Conservation (phyloP, 345 rosid species). For the Isatis tinctoria region DNA sequence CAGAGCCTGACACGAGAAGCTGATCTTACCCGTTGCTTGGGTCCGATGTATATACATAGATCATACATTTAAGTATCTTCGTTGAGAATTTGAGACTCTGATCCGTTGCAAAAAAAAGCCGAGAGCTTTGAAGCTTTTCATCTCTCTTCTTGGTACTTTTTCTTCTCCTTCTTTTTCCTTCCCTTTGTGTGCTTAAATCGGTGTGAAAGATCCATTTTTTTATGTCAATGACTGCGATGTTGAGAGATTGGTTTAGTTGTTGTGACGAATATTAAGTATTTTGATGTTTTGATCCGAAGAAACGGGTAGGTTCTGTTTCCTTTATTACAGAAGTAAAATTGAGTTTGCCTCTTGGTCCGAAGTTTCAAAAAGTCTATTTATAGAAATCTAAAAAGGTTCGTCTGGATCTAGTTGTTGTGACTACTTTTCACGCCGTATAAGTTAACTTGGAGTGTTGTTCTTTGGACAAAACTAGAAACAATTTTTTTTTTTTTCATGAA, state of each 20-base stretch:
- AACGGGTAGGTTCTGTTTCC: background rate
- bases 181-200: too few relatives aligned
- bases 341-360: too few relatives aligned
- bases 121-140: background rate
- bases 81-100: background rate
- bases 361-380: too few relatives aligned
- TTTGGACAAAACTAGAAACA: conserved; percentile 4
- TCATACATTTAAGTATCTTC: background rate
- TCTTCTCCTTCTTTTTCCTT: background rate
- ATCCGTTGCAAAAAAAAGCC: background rate
- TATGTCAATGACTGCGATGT: background rate
- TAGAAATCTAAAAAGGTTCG: too few relatives aligned
- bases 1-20: conserved; percentile 17
- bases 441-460: background rate
- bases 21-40: conserved; percentile 1
- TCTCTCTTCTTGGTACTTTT: conserved; percentile 3
- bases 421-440: background rate
- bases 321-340: too few relatives aligned
- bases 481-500: background rate
- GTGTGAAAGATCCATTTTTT: too few relatives aligned
- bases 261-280: background rate
- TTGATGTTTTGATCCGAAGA: background rate
- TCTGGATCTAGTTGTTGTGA: too few relatives aligned
- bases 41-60: background rate
- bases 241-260: background rate